These are phyloP conservation scores for Ciborinia camelliae DNA, from an alignment of 2,329 filamentous ascomycete species.

Conservation along the genomic window DNA sequence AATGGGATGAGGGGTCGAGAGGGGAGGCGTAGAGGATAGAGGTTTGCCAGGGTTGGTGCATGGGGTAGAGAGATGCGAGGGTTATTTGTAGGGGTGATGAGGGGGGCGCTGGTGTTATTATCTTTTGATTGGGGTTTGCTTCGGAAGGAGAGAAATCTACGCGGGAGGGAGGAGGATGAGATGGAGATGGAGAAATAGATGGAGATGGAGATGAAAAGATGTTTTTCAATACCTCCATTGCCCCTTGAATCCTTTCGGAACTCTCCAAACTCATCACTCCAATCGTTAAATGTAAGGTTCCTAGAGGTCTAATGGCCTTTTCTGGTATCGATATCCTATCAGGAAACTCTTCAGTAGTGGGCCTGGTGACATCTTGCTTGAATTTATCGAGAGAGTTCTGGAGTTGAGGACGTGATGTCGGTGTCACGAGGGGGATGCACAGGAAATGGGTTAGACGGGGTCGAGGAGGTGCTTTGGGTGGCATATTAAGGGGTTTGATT, in stretches of 20 bases:
- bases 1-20: conserved; percentile 46
- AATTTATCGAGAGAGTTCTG: conserved; percentile 45
- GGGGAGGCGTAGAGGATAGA: conserved; percentile 66
- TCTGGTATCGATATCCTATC: conserved; percentile 48
- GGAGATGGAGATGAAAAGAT: too few species aligned
- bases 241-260: conserved; percentile 47
- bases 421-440: conserved; percentile 67
- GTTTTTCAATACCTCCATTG: conserved; percentile 41
- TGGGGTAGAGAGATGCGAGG: conserved; percentile 47
- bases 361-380: neutral
- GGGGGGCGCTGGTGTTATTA: too few species aligned
- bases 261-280: conserved; percentile 75
- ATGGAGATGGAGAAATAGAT: too few species aligned
- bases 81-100: neutral
- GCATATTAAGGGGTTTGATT: conserved; percentile 20
- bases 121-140: too few species aligned
- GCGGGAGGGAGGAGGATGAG: too few species aligned
- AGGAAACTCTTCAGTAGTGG: neutral
- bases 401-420: conserved; percentile 60
- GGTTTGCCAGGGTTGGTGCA: conserved; percentile 54
- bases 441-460: conserved; percentile 68
- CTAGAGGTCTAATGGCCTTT: conserved; percentile 69
- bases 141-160: too few species aligned
- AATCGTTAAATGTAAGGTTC: conserved; percentile 80
- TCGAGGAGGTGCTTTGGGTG: conserved; percentile 33